Evolutionary conservation across 2,329 filamentous ascomycete species (phyloP).

Genomic region (Botrytis cinerea): DNA sequence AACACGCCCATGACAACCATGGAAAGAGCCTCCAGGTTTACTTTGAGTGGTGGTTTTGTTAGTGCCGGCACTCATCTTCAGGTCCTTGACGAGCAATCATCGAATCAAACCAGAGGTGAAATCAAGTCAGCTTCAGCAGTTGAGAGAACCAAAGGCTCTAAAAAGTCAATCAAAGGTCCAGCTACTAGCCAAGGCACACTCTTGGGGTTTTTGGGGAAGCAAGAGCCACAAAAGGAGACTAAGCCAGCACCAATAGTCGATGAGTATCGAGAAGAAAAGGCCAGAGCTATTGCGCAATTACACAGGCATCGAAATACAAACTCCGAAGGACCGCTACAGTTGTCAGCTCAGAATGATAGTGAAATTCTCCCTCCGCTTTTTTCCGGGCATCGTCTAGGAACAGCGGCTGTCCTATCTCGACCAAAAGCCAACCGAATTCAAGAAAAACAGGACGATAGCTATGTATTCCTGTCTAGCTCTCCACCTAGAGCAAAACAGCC

Average conservation of each 20-base stretch:
- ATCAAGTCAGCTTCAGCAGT: slow-evolving; percentile 19
- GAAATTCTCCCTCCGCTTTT: slow-evolving; percentile 19
- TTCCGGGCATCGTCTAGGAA: slow-evolving; percentile 33
- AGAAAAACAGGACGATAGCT: slow-evolving; percentile 31
- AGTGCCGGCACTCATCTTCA: slow-evolving; percentile 40
- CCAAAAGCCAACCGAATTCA: slow-evolving; percentile 29
- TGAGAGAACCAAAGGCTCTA: slow-evolving; percentile 20
- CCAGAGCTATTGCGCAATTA: slow-evolving; percentile 5
- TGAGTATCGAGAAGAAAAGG: neutral
- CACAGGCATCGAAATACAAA: slow-evolving; percentile 15
- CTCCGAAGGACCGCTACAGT: neutral
- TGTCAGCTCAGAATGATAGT: neutral
- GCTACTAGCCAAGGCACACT: slow-evolving; percentile 35
- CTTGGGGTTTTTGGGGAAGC: slow-evolving; percentile 36
- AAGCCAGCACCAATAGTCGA: neutral
- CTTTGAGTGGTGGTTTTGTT: slow-evolving; percentile 50
- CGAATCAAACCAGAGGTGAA: slow-evolving; percentile 34
- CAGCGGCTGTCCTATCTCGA: slow-evolving; percentile 27
- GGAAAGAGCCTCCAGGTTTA: slow-evolving; percentile 61
- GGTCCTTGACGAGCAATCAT: slow-evolving; percentile 37
- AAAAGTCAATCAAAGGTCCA: slow-evolving; percentile 25
- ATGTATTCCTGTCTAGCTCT: slow-evolving; percentile 41
- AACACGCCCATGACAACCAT: slow-evolving; percentile 60
- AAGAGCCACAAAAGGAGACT: neutral
- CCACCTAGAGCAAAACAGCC: slow-evolving; percentile 32